Percentiles rank a stretch among this genome's conserved stretches.
phyloP scores from a whole-genome alignment of 495 filamentous ascomycete species.

The Aspergillus biplanus region DNA sequence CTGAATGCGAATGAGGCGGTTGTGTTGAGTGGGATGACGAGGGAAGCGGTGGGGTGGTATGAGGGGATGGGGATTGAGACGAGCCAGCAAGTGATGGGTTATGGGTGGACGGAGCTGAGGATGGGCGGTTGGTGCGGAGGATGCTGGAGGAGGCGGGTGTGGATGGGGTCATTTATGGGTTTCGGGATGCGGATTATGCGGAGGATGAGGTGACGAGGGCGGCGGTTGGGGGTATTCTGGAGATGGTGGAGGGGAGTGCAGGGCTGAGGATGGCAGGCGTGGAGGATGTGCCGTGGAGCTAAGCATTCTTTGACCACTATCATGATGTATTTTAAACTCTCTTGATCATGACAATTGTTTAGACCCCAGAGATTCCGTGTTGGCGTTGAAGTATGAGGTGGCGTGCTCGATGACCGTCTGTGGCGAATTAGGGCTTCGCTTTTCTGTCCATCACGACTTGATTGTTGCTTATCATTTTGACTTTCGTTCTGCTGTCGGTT shows the following conservation, averaged over 20 bases:
- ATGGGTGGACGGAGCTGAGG: background rate
- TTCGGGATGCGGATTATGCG: background rate
- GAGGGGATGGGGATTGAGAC: background rate
- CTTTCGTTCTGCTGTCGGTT: no score
- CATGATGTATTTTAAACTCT: no score
- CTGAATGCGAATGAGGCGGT: slow-evolving; percentile 14
- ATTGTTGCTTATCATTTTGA: no score
- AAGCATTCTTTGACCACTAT: no score
- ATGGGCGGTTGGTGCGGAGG: background rate
- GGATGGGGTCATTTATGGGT: background rate
- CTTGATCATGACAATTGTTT: no score
- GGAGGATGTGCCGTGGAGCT: background rate
- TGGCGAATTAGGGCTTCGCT: no score
- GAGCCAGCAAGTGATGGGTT: background rate
- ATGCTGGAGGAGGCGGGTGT: background rate
- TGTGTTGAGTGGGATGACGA: background rate
- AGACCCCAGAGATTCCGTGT: no score
- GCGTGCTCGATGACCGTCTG: no score
- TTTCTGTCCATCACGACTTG: no score
- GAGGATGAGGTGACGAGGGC: background rate
- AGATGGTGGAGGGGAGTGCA: background rate
- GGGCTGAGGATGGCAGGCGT: background rate
- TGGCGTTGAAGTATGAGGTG: no score
- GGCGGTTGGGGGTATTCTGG: background rate
- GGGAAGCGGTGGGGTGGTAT: background rate